Conservation (phyloP, 148 eudicot genomes). For the Oxyria digyna region DNA sequence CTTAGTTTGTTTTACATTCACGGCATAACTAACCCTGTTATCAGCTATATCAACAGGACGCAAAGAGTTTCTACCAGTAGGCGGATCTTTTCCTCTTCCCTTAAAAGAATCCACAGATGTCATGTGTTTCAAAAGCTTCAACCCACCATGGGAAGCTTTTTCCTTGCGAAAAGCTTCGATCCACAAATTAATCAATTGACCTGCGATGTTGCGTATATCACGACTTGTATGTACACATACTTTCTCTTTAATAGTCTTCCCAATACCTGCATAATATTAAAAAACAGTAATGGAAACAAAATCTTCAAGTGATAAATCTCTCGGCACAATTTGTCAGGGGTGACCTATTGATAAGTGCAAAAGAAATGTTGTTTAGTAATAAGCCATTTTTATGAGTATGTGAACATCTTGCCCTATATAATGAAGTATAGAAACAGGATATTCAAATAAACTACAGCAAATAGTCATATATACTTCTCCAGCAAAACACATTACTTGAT, state of each 20-base stretch:
- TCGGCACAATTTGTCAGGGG: background rate
- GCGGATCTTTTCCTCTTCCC: constrained; percentile 34
- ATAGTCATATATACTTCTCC: too few species aligned
- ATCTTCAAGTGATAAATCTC: background rate
- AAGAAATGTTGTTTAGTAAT: too few species aligned
- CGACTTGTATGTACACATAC: constrained; percentile 99
- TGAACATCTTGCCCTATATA: too few species aligned
- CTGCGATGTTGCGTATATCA: constrained; percentile 94
- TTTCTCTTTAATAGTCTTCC: constrained; percentile 93
- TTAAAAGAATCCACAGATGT: constrained; percentile 37
- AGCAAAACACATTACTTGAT: too few species aligned
- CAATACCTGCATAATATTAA: constrained; percentile 53
- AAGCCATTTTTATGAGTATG: too few species aligned
- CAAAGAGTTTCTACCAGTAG: too few species aligned
- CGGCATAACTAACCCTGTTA: constrained; percentile 18
- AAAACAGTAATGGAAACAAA: background rate
- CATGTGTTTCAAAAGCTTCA: constrained; percentile 54
- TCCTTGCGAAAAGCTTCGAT: constrained; percentile 93
- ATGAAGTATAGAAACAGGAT: too few species aligned
- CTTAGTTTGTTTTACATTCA: constrained; percentile 34
- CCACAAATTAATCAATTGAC: constrained; percentile 93
- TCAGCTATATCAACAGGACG: too few species aligned
- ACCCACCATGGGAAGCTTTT: constrained; percentile 69
- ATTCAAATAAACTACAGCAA: too few species aligned
- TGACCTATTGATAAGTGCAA: too few species aligned